Conservation (phyloP, 1,139 yeast genomes). For the Pichia sp. region DNA sequence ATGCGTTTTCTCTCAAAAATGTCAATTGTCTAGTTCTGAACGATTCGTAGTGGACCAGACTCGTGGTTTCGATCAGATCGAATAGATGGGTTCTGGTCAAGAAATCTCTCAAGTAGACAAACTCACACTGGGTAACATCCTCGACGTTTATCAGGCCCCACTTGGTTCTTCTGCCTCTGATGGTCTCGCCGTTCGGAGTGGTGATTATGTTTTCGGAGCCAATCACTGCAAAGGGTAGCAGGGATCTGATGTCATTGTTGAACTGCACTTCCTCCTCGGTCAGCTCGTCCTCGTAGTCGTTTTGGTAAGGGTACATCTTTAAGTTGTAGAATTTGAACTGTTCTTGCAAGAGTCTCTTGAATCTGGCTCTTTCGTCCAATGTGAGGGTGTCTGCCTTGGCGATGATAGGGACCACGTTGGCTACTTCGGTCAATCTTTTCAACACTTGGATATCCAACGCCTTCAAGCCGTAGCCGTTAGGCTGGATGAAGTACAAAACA, state of each 20-base stretch:
- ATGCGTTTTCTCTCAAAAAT: constrained; percentile 86
- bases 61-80: constrained; percentile 91
- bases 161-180: constrained; percentile 85
- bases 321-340: constrained; percentile 74
- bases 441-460: constrained; percentile 80
- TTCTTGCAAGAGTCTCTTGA: constrained; percentile 69
- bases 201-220: constrained; percentile 83
- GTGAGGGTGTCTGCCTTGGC: constrained; percentile 92
- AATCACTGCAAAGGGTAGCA: constrained; percentile 89
- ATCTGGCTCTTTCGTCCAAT: constrained; percentile 71
- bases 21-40: constrained; percentile 92
- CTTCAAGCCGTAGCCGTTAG: constrained; percentile 76
- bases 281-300: constrained; percentile 52
- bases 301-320: constrained; percentile 72
- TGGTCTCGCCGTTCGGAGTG: constrained; percentile 61
- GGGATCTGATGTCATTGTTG: constrained; percentile 70
- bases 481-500: constrained; percentile 84
- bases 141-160: constrained; percentile 94
- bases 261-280: constrained; percentile 77
- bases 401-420: constrained; percentile 92
- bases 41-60: constrained; percentile 83
- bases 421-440: constrained; percentile 80
- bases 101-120: constrained; percentile 87
- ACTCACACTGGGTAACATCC: constrained; percentile 93
- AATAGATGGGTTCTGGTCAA: constrained; percentile 93